A percentile compares a stretch with the other conserved stretches of the same genome.
phyloP scores from a whole-genome alignment of 73 alveolate genomes.

The Symbiodinium pilosum region DNA sequence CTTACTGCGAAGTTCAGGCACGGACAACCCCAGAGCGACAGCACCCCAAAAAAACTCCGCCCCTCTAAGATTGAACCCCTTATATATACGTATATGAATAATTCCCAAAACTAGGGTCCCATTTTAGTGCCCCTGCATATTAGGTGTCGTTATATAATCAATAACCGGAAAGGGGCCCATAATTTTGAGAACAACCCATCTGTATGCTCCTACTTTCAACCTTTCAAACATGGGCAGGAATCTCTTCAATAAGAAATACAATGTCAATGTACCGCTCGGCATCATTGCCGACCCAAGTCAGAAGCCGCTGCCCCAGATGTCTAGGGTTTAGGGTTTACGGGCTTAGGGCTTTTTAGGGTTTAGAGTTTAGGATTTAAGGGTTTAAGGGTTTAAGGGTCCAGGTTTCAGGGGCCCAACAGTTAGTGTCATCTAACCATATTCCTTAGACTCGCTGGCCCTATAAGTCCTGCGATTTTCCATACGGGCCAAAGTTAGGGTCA shows the following conservation, averaged over 20 bases:
- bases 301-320: neutral
- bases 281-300: slow-evolving; percentile 72
- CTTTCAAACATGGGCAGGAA: slow-evolving; percentile 84
- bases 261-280: slow-evolving; percentile 86
- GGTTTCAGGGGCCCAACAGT: neutral
- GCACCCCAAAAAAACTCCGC: no score
- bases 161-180: no score
- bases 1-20: no score
- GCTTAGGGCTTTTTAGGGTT: neutral
- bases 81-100: no score
- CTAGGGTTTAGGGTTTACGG: neutral
- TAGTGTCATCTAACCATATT: neutral
- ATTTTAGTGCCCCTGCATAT: no score
- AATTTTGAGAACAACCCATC: no score
- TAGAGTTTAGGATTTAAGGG: neutral
- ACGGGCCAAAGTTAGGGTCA: neutral
- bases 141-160: no score
- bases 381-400: neutral
- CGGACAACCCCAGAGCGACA: no score
- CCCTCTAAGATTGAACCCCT: no score
- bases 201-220: no score
- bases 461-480: neutral
- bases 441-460: neutral
- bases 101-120: no score
- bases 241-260: slow-evolving; percentile 83